Evolutionary conservation across 805 yeast genomes (phyloP).

Genomic region (Yarrowia alimentaria): DNA sequence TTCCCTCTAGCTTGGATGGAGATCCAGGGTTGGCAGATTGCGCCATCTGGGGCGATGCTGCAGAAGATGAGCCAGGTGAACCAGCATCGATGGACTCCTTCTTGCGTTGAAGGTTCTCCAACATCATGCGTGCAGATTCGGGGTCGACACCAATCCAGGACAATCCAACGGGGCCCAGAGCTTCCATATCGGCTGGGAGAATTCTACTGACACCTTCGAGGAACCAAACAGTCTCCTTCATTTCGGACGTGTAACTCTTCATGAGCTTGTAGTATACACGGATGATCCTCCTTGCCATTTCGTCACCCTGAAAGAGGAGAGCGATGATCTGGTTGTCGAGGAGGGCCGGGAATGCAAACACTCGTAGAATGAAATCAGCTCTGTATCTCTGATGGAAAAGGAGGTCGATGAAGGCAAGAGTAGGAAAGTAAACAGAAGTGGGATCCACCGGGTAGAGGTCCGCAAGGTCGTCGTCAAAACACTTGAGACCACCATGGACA

Average conservation of each 20-base stretch:
- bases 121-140: constrained; percentile 26
- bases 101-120: constrained; percentile 20
- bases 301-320: constrained; percentile 77
- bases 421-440: constrained; percentile 81
- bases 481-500: constrained; percentile 38
- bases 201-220: constrained; percentile 87
- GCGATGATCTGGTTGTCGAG: constrained; percentile 78
- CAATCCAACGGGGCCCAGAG: constrained; percentile 49
- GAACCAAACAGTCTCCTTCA: constrained; percentile 91
- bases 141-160: constrained; percentile 27
- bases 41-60: constrained; percentile 15
- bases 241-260: constrained; percentile 76
- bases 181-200: constrained; percentile 87
- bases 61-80: constrained; percentile 4
- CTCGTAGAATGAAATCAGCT: constrained; percentile 79
- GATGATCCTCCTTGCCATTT: constrained; percentile 87
- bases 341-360: constrained; percentile 91
- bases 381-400: constrained; percentile 73
- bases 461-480: constrained; percentile 81
- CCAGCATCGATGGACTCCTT: constrained; percentile 5
- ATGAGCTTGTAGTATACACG: constrained; percentile 79
- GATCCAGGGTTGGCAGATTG: constrained; percentile 9
- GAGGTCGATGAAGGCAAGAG: constrained; percentile 81
- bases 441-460: constrained; percentile 84
- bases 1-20: constrained; percentile 20